Percentiles rank a stretch among this genome's conserved stretches.
phyloP scores from a whole-genome alignment of 257 asterid genomes.

The Solanum commersonii region DNA sequence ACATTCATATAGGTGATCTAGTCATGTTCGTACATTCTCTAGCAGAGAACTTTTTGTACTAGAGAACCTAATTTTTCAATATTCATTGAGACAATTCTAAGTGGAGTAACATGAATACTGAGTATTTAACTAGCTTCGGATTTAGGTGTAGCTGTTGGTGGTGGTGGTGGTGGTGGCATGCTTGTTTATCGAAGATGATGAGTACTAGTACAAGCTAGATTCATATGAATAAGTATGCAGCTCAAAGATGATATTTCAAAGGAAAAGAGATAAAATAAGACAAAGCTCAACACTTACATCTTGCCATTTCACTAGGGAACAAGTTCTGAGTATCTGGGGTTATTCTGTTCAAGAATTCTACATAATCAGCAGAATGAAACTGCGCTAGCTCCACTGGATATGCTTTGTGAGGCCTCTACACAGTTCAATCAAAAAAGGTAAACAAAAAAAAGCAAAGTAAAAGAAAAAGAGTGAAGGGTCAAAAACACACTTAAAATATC shows the following conservation, averaged over 20 bases:
- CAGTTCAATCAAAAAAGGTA: background rate
- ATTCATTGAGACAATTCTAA: background rate
- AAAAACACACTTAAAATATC: background rate
- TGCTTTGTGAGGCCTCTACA: conserved; percentile 98
- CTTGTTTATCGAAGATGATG: background rate
- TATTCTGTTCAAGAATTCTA: conserved; percentile 84
- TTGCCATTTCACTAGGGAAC: conserved; percentile 51
- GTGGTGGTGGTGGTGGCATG: background rate
- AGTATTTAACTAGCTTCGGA: background rate
- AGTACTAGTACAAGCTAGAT: background rate
- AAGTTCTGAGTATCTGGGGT: conserved; percentile 60
- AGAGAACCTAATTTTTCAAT: background rate
- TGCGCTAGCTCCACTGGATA: conserved; percentile 96
- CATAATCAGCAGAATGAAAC: conserved; percentile 95
- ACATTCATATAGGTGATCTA: background rate
- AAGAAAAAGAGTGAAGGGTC: background rate
- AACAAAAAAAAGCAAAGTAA: background rate
- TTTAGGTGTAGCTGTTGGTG: background rate
- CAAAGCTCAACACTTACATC: conserved; percentile 36
- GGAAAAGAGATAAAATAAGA: background rate
- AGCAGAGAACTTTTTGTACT: background rate
- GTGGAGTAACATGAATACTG: background rate
- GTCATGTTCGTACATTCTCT: background rate
- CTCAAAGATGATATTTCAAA: background rate
- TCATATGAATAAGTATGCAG: background rate